Evolutionary conservation across 768 basidiomycete genomes (phyloP).

Genomic region (Sporobolomyces roseus): DNA sequence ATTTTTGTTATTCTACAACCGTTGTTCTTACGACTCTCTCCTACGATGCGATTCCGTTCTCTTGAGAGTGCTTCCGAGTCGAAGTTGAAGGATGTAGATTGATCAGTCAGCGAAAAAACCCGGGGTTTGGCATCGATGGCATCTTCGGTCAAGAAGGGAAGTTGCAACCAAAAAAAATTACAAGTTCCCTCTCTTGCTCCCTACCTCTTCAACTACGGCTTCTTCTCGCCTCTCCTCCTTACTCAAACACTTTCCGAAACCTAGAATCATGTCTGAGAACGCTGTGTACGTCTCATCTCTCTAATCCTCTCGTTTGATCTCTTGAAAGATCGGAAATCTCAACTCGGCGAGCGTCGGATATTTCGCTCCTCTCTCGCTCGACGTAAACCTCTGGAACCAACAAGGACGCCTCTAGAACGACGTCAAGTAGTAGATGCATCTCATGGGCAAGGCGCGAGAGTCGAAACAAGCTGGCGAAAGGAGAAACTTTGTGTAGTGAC

Average conservation of each 20-base stretch:
- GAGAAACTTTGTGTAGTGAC: constrained; percentile 6
- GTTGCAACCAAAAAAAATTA: background rate
- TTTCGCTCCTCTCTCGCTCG: background rate
- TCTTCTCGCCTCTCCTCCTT: constrained; percentile 49
- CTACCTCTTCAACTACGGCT: constrained; percentile 42
- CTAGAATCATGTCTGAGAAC: constrained; percentile 22
- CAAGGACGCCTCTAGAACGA: background rate
- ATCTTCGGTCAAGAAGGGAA: too few relatives aligned
- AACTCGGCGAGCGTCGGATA: constrained; percentile 6
- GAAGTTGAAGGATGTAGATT: too few relatives aligned
- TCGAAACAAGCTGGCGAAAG: background rate
- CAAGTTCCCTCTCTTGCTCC: background rate
- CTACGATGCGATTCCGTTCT: too few relatives aligned
- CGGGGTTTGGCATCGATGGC: too few relatives aligned
- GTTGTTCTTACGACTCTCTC: too few relatives aligned
- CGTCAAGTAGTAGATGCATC: background rate
- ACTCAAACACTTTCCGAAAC: constrained; percentile 33
- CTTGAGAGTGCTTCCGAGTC: too few relatives aligned
- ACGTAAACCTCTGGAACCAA: background rate
- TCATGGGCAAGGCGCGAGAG: background rate
- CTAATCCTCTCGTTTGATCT: background rate
- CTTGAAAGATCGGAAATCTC: too few relatives aligned
- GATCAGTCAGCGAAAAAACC: too few relatives aligned
- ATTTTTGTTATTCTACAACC: too few relatives aligned
- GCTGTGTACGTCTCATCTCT: constrained; percentile 33